phyloP scores from a whole-genome alignment of 129 eudicot species.

The Helichrysum umbraculigerum region DNA sequence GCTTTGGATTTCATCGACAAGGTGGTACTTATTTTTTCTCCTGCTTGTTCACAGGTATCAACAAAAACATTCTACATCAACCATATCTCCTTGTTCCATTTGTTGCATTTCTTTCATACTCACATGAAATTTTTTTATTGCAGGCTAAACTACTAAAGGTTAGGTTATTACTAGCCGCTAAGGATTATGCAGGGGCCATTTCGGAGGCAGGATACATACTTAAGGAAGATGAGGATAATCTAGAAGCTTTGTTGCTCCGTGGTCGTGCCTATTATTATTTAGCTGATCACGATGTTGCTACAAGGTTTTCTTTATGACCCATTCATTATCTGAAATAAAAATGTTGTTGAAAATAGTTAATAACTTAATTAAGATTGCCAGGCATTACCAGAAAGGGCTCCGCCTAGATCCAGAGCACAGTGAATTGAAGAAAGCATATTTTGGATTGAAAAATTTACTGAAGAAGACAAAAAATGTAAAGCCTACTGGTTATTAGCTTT shows the following conservation, averaged over 20 bases:
- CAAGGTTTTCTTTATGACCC: constrained; percentile 49
- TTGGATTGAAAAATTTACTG: constrained; percentile 75
- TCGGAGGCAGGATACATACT: constrained; percentile 89
- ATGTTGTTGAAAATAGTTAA: neutral
- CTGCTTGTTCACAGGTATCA: constrained; percentile 80
- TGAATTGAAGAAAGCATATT: constrained; percentile 89
- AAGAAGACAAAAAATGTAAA: constrained; percentile 84
- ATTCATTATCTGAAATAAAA: neutral
- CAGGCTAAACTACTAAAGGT: constrained; percentile 90
- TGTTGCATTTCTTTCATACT: neutral
- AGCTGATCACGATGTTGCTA: constrained; percentile 97
- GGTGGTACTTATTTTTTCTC: constrained; percentile 94
- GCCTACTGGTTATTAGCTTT: neutral
- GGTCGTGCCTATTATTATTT: constrained; percentile 96
- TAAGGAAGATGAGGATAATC: constrained; percentile 78
- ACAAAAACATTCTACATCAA: constrained; percentile 1
- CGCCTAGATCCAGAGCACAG: constrained; percentile 93
- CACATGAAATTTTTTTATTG: constrained; percentile 20
- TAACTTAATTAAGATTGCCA: constrained; percentile 27
- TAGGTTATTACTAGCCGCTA: constrained; percentile 65
- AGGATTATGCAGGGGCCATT: constrained; percentile 82
- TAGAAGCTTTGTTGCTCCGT: constrained; percentile 82
- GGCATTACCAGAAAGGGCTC: constrained; percentile 98
- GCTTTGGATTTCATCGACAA: constrained; percentile 76
- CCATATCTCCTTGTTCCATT: neutral